Percentiles rank a stretch among this genome's conserved stretches.
Conservation (phyloP, 371 early-diverging fungal genomes). For the Mortierella sp. region DNA sequence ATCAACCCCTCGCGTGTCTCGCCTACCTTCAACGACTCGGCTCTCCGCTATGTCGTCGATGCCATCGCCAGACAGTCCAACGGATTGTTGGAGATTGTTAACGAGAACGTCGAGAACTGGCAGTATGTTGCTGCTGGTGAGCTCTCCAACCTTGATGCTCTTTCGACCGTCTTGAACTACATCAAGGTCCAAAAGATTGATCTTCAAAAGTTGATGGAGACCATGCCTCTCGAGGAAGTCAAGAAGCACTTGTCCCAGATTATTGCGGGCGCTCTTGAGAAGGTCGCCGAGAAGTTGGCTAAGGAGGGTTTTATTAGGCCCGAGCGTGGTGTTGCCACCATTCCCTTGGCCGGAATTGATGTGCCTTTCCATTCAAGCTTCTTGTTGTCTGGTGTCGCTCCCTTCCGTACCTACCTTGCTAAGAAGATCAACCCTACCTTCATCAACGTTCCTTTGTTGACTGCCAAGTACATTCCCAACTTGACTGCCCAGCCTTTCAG, state of each 20-base stretch:
- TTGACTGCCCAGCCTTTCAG: slow-evolving; percentile 94
- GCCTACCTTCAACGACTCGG: slow-evolving; percentile 87
- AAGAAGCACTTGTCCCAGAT: slow-evolving; percentile 86
- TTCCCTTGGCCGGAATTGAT: slow-evolving; percentile 94
- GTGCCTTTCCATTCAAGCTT: slow-evolving; percentile 98
- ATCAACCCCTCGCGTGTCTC: slow-evolving; percentile 94
- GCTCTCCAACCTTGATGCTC: slow-evolving; percentile 80
- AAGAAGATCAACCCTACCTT: slow-evolving; percentile 84
- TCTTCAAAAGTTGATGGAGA: slow-evolving; percentile 86
- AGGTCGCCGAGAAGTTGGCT: slow-evolving; percentile 76
- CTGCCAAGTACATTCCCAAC: slow-evolving; percentile 94
- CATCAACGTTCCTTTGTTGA: slow-evolving; percentile 82
- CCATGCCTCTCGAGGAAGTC: slow-evolving; percentile 89
- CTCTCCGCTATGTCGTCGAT: slow-evolving; percentile 85
- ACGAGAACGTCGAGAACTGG: slow-evolving; percentile 96
- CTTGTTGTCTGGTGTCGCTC: slow-evolving; percentile 89
- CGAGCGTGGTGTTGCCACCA: slow-evolving; percentile 93
- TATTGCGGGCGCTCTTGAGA: slow-evolving; percentile 80
- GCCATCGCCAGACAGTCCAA: slow-evolving; percentile 83
- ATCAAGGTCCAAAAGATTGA: slow-evolving; percentile 84
- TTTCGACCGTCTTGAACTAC: slow-evolving; percentile 87
- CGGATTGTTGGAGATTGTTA: slow-evolving; percentile 94
- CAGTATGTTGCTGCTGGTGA: slow-evolving; percentile 97
- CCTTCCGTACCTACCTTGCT: slow-evolving; percentile 92
- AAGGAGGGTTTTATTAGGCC: slow-evolving; percentile 72